These are phyloP conservation scores for Grosmannia serpens DNA, from an alignment of 2,329 filamentous ascomycete genomes.

Conservation along the genomic window DNA sequence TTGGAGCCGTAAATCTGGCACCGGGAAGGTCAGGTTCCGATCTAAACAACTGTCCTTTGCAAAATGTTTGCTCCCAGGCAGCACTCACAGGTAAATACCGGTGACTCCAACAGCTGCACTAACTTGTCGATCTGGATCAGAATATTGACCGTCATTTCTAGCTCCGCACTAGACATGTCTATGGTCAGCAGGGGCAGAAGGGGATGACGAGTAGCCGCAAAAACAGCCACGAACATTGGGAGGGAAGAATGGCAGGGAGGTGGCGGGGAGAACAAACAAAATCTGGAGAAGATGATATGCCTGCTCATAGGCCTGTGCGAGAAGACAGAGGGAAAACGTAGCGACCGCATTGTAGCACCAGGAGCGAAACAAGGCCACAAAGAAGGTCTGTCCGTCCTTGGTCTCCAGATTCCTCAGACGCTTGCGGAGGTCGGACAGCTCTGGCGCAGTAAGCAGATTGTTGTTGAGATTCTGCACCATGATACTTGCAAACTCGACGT, in stretches of 20 bases:
- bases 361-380: conserved; percentile 84
- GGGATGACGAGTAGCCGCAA: not conserved
- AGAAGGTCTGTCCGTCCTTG: conserved; percentile 89
- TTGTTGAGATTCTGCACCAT: conserved; percentile 99
- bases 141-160: conserved; percentile 98
- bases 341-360: conserved; percentile 99
- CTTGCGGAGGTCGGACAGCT: conserved; percentile 83
- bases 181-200: not conserved
- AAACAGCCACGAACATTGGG: too few relatives aligned
- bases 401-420: conserved; percentile 82
- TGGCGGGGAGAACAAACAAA: conserved; percentile 44
- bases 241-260: too few relatives aligned
- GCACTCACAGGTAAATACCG: conserved; percentile 83
- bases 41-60: too few relatives aligned
- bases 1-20: conserved; percentile 80
- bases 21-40: not conserved
- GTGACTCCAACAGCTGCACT: conserved; percentile 90
- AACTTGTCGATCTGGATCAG: conserved; percentile 98
- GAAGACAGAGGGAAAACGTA: conserved; percentile 87
- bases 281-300: conserved; percentile 93
- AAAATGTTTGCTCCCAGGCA: not conserved
- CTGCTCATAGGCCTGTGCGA: conserved; percentile 96
- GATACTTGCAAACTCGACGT: conserved; percentile 96
- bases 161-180: conserved; percentile 56
- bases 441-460: conserved; percentile 93